A percentile compares a stretch with the other conserved stretches of the same genome.
Conservation (phyloP, 306 rosid genomes). For the Lotus japonicus region DNA sequence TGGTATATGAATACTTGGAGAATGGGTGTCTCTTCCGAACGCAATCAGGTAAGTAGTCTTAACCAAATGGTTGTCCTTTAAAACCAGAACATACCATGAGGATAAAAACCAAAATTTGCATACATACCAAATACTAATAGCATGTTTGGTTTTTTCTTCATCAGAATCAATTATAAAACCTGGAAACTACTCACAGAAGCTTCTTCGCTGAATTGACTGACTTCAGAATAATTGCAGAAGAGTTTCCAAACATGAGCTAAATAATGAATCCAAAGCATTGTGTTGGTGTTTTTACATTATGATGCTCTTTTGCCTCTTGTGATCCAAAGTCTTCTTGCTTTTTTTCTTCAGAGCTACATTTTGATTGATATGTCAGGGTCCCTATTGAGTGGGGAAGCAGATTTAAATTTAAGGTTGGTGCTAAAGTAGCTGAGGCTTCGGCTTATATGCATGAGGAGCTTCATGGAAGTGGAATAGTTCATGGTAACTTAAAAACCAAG, state of each 20-base stretch:
- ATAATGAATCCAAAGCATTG: background rate
- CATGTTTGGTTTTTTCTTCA: no score
- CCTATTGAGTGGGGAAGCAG: slow-evolving; percentile 47
- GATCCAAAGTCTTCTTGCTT: background rate
- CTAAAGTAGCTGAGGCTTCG: slow-evolving; percentile 37
- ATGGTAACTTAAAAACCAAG: slow-evolving; percentile 50
- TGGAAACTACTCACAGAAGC: no score
- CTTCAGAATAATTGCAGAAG: no score
- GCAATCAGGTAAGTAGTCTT: slow-evolving; percentile 31
- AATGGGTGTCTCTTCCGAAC: slow-evolving; percentile 48
- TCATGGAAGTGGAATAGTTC: slow-evolving; percentile 32
- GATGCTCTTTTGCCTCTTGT: no score
- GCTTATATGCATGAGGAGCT: slow-evolving; percentile 52
- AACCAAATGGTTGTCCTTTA: no score
- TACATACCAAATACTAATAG: no score
- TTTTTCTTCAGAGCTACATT: background rate
- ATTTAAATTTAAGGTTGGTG: slow-evolving; percentile 41
- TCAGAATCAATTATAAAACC: no score
- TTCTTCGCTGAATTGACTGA: no score
- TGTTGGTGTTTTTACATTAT: background rate
- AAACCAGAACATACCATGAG: no score
- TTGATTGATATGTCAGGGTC: slow-evolving; percentile 19
- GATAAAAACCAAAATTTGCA: no score
- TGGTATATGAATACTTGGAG: slow-evolving; percentile 45
- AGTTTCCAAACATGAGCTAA: no score